Base-by-base conservation (phyloP, 2,329 filamentous ascomycete genomes). In the Talaromyces piceae region DNA sequence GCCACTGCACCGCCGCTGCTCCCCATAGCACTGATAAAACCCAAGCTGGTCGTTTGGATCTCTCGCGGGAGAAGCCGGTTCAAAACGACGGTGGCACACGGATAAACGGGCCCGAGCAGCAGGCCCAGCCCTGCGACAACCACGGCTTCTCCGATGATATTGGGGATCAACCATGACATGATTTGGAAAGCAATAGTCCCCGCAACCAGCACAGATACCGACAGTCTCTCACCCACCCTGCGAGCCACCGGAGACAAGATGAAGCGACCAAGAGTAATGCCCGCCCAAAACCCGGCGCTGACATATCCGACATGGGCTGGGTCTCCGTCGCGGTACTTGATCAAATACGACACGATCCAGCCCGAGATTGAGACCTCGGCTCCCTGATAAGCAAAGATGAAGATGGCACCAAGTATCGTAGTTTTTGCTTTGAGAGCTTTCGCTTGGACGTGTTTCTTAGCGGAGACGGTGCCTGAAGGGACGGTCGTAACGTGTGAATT, bases 321-420 rank as follows among this genome's bases (percentile, higher is more conserved):
- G 58, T 86, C 77, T 12, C 87, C 88, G 51, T 82, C 73, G 31
- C 88, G 83, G 56, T 82, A 79, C 46, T 79, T 78, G 67, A 93
- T 89, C 33, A 94, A 73, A 71, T 91, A 94, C 2, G 86, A 89
- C 55, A 91, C 89, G 45, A 91, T 84, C 89, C 88, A 94, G 49
- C 88, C 88, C 0, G 85, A 88, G 57, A 91, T 87, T 12, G 83
- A 84, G 13, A 94, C 88, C 68, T 94, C 88, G 30, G 86, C 85
- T 28, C 88, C 88, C 67, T 93, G 87, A 66, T 95, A 94, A 23
- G 83, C 81, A 65, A 94, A 93, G 66, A 93, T 87, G 73, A 93
- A 93, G 8, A 88, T 66, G 0, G 88, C 84, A 3, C 87, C 87
- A 0, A 93, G 75, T 1, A 93, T 68, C 0, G 90, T 87, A 4